Conservation (phyloP, 2,329 filamentous ascomycete genomes). For the Fusarium denticulatum region DNA sequence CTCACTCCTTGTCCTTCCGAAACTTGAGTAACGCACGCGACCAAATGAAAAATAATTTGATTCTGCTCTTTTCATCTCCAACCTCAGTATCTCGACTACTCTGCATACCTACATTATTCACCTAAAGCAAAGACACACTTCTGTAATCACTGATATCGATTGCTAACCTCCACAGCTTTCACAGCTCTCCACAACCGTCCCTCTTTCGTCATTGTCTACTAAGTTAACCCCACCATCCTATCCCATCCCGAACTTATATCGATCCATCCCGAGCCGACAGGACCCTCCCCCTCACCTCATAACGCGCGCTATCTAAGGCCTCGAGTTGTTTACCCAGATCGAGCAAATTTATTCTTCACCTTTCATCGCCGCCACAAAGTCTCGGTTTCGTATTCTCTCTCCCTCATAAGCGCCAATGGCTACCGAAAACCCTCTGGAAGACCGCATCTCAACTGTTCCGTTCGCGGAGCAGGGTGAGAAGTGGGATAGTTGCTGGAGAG, state of each 20-base stretch:
- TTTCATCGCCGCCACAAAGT: background rate
- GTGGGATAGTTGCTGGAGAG: conserved; percentile 62
- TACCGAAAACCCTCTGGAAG: conserved; percentile 40
- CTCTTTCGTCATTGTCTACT: conserved; percentile 35
- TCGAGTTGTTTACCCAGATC: background rate
- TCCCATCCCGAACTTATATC: conserved; percentile 28
- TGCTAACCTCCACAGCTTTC: background rate
- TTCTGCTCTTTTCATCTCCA: background rate
- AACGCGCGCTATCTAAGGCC: conserved; percentile 19
- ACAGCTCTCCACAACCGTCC: conserved; percentile 10
- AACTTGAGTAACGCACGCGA: conserved; percentile 29
- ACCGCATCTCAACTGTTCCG: conserved; percentile 49
- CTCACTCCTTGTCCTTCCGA: conserved; percentile 10
- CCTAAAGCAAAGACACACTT: background rate
- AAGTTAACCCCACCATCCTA: conserved; percentile 26
- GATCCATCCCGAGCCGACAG: conserved; percentile 32
- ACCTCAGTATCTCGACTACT: background rate
- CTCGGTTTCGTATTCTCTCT: background rate
- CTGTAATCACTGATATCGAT: background rate
- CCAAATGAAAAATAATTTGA: conserved; percentile 1
- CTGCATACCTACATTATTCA: background rate
- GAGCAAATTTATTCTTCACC: background rate
- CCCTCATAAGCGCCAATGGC: conserved; percentile 30
- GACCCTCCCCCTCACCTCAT: conserved; percentile 31
- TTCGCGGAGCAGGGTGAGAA: conserved; percentile 48